These are phyloP conservation scores for Talaromyces marneffei DNA, from an alignment of 2,329 filamentous ascomycete species.

Conservation along the genomic window DNA sequence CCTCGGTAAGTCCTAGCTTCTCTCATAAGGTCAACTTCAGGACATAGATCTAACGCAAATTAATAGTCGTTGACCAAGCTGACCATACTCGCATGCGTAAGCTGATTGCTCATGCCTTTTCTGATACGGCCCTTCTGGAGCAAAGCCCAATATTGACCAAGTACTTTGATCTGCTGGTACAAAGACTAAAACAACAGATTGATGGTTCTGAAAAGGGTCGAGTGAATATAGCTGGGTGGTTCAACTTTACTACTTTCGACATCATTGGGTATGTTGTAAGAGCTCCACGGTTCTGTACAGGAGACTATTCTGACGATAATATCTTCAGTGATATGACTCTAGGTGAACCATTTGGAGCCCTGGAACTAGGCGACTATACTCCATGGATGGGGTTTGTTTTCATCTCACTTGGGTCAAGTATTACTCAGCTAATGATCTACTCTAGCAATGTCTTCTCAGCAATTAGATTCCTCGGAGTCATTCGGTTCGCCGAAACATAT, in stretches of 20 bases:
- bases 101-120: slow-evolving; percentile 32
- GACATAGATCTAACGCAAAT: background rate
- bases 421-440: background rate
- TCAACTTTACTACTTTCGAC: slow-evolving; percentile 36
- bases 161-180: slow-evolving; percentile 26
- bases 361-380: slow-evolving; percentile 6
- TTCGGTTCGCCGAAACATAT: slow-evolving; percentile 3
- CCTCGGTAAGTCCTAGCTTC: background rate
- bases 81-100: slow-evolving; percentile 30
- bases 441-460: slow-evolving; percentile 15
- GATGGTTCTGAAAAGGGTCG: slow-evolving; percentile 10
- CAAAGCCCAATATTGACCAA: slow-evolving; percentile 30
- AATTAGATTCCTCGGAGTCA: slow-evolving; percentile 1
- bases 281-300: no score
- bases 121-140: slow-evolving; percentile 27
- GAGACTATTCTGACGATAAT: background rate
- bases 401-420: background rate
- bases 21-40: background rate
- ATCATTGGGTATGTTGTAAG: slow-evolving; percentile 28
- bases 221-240: slow-evolving; percentile 31
- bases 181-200: slow-evolving; percentile 16
- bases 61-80: slow-evolving; percentile 5
- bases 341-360: slow-evolving; percentile 33
- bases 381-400: slow-evolving; percentile 5
- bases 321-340: slow-evolving; percentile 31